Base-by-base conservation (phyloP, 2,329 filamentous ascomycete species). In the Microsporum ferrugineum region DNA sequence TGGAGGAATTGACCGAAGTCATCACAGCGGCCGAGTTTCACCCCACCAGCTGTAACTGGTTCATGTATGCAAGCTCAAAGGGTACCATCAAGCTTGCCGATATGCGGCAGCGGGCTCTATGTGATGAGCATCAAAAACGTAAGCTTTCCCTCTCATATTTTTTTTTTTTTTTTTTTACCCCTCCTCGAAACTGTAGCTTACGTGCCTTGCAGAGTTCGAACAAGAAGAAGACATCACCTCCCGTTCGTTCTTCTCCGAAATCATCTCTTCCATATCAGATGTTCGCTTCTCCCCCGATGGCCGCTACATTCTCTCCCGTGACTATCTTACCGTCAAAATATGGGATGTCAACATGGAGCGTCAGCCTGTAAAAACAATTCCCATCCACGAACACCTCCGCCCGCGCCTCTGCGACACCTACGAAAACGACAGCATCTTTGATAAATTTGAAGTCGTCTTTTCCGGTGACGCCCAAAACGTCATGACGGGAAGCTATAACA, bases 301-400 rank as follows among this genome's bases (percentile, higher is more conserved):
- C 66, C 86, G 92, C 68, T 97, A 97, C 77, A 97, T 99, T 66
- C 84, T 99, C 61, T 99, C 94, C 17, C 88, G 94, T 71, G 94
- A 99, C 78, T 99, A 99, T 74, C 80, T 99, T 63, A 99, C 94
- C 0, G 94, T 99, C 73, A 99, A 99, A 81, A 97, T 99, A 69
- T 99, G 94, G 94, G 94, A 99, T 74, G 91, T 99, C 68, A 96
- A 95, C 76, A 99, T 97, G 94, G 94, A 99, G 77, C 85, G 90
- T 65, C 90, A 95, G 70, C 94, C 94, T 0, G 84, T 99, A 70
- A 99, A 99, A 82, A 97, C 92, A 10, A 99, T 99, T 70, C 94
- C 94, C 1, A 97, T 99, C 67, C 94, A 99, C 74, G 94, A 99
- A 73, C 94, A 99, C 72, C 84, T 99, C 57, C 85, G 94, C 68